These are phyloP conservation scores for Phytophthora tentaculata DNA, from an alignment of 352 stramenopile genomes.

Conservation along the genomic window DNA sequence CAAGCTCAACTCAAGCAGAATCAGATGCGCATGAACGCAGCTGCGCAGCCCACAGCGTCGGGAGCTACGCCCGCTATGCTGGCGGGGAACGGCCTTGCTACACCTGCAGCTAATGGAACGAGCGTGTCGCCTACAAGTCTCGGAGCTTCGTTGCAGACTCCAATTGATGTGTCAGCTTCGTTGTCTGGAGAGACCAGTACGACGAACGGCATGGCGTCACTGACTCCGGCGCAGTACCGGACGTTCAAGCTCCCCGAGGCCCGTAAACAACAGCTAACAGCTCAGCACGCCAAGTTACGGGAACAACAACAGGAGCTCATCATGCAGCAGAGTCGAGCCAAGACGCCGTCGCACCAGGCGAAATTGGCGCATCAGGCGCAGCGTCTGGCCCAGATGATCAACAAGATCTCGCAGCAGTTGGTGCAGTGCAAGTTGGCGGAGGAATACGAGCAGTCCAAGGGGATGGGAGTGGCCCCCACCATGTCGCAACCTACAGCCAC, in stretches of 20 bases:
- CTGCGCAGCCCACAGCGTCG: slow-evolving; percentile 21
- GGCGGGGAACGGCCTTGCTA: slow-evolving; percentile 15
- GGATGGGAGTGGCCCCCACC: slow-evolving; percentile 40
- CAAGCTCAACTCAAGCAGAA: slow-evolving; percentile 57
- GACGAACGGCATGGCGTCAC: slow-evolving; percentile 38
- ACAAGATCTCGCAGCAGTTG: slow-evolving; percentile 87
- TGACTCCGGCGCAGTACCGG: slow-evolving; percentile 77
- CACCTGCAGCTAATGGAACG: slow-evolving; percentile 8
- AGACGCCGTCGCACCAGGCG: slow-evolving; percentile 70
- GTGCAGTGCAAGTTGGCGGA: slow-evolving; percentile 85
- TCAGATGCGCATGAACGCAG: slow-evolving; percentile 41
- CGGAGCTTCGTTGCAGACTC: slow-evolving; percentile 48
- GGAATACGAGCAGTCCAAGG: slow-evolving; percentile 78
- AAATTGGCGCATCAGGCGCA: slow-evolving; percentile 82
- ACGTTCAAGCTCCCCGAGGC: slow-evolving; percentile 73
- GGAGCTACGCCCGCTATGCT: slow-evolving; percentile 9
- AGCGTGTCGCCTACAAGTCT: slow-evolving; percentile 30
- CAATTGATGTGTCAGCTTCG: slow-evolving; percentile 52
- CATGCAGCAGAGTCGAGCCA: slow-evolving; percentile 72
- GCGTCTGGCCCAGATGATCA: slow-evolving; percentile 82
- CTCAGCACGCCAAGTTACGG: slow-evolving; percentile 72
- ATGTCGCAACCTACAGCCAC: slow-evolving; percentile 36
- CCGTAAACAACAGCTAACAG: slow-evolving; percentile 73
- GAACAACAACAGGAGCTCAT: slow-evolving; percentile 86
- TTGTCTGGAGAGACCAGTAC: slow-evolving; percentile 27